Evolutionary conservation across 495 filamentous ascomycete genomes (phyloP).

Genomic region (Penicillium crystallinum): DNA sequence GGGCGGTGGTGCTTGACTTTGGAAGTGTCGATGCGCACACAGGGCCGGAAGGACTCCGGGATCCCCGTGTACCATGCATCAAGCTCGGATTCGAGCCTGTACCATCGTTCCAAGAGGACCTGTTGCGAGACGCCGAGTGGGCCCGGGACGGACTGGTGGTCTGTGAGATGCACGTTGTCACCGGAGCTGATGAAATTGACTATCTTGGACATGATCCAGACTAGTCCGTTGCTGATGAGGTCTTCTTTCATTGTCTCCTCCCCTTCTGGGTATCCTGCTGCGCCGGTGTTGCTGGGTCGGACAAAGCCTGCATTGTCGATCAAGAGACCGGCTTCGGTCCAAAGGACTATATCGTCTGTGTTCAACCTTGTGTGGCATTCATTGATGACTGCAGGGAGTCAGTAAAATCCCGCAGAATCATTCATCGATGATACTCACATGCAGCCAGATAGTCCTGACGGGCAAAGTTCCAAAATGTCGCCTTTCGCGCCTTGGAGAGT

Average conservation of each 20-base stretch:
- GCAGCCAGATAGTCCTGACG: conserved; percentile 60
- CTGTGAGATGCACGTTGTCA: conserved; percentile 38
- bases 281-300: conserved; percentile 45
- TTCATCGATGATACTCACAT: conserved; percentile 38
- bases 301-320: conserved; percentile 53
- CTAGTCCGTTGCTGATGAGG: conserved; percentile 54
- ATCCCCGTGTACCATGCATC: conserved; percentile 54
- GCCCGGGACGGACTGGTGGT: conserved; percentile 30
- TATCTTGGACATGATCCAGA: conserved; percentile 60
- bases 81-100: conserved; percentile 50
- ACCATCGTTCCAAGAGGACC: conserved; percentile 52
- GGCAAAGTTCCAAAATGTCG: conserved; percentile 64
- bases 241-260: conserved; percentile 54
- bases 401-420: background rate
- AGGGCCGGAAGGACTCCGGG: conserved; percentile 52
- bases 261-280: conserved; percentile 42
- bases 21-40: conserved; percentile 36
- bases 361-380: conserved; percentile 56
- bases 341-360: conserved; percentile 54
- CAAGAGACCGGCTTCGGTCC: conserved; percentile 57
- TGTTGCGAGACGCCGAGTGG: conserved; percentile 49
- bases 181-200: conserved; percentile 56
- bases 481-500: conserved; percentile 51
- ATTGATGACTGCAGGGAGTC: conserved; percentile 49
- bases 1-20: conserved; percentile 13